Conservation (phyloP, 139 green algal species). For the Chlamydomonas eustigma region DNA sequence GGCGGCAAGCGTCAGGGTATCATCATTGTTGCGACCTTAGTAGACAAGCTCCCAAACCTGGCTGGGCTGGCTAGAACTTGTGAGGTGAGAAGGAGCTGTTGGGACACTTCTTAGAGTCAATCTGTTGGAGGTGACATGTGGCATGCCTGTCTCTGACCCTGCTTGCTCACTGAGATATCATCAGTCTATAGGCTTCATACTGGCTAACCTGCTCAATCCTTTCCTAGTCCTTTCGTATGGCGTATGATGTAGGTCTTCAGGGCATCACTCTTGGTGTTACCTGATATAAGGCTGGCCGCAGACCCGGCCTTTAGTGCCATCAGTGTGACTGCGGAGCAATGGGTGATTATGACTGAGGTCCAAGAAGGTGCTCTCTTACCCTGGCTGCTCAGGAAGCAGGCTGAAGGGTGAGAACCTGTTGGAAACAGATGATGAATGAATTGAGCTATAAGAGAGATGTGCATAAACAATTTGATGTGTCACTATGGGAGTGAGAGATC, state of each 20-base stretch:
- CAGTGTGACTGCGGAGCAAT: conserved; percentile 87
- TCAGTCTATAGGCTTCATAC: too few species aligned
- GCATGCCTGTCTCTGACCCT: too few species aligned
- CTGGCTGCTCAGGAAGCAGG: conserved; percentile 59
- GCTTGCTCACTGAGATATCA: too few species aligned
- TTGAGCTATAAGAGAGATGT: background rate
- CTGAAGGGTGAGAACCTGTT: conserved; percentile 32
- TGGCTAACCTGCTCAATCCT: too few species aligned
- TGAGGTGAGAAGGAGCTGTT: conserved; percentile 48
- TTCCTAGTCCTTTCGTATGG: too few species aligned
- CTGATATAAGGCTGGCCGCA: conserved; percentile 51
- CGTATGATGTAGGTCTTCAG: conserved; percentile 63
- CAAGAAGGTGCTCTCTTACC: conserved; percentile 45
- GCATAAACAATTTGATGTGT: too few species aligned
- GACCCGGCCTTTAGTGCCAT: conserved; percentile 65
- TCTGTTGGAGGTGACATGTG: too few species aligned
- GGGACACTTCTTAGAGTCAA: background rate
- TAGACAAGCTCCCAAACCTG: conserved; percentile 87
- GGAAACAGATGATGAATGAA: too few species aligned
- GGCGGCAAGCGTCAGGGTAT: conserved; percentile 40
- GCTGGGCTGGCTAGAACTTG: conserved; percentile 85
- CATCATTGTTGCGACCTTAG: conserved; percentile 84
- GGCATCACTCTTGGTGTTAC: conserved; percentile 68
- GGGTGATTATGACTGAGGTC: conserved; percentile 79
- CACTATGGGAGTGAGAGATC: too few species aligned